Base-by-base conservation (phyloP, 2,329 filamentous ascomycete species). In the Penicillium janthinellum region DNA sequence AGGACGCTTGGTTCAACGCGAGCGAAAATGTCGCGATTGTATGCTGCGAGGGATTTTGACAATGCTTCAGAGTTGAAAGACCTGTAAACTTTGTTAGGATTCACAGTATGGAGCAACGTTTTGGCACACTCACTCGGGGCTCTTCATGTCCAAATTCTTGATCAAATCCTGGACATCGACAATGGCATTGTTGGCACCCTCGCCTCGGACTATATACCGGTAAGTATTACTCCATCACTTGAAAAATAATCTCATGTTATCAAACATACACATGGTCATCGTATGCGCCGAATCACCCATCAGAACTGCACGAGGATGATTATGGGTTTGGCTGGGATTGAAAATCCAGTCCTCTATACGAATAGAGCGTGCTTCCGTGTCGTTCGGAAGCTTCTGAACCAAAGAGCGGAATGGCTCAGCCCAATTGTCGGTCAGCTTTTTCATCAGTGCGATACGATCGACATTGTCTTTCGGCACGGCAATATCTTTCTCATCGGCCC, bases 201-300 rank as follows among this genome's bases (percentile, higher is more conserved):
- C 84, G 2, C 84, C 84, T 12, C 84, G 78, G 65, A 83, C 84
- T 86, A 60, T 37, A n/a, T 7, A 6, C 4, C 53, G 45, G 52
- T 52, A 28, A 41, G 45, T 15, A 31, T 42, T 3, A 34, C 41
- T 41, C 35, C 28, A 5, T 6, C 15, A 28, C 25, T n/a, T 5
- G 8, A 17, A 8, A 8, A 31, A 28, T 4, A 49, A 3, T 14
- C 20, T 7, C 25, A 22, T 20, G 4, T 37, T 14, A 4, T 41
- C 42, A 15, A 17, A 74, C 82, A 71, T 78, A 86, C 83, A 86
- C 84, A 86, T 86, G 0, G 82, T 81, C 84, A 86, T 86, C 0
- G 82, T 78, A 68, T 87, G 84, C 3, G 84, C 75, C 0, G 84
- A 80, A 68, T 87, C 84, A 0, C 84, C 84, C 58, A 84, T 75